Conservation (phyloP, 352 stramenopile genomes). For the Phytophthora cryptogea region DNA sequence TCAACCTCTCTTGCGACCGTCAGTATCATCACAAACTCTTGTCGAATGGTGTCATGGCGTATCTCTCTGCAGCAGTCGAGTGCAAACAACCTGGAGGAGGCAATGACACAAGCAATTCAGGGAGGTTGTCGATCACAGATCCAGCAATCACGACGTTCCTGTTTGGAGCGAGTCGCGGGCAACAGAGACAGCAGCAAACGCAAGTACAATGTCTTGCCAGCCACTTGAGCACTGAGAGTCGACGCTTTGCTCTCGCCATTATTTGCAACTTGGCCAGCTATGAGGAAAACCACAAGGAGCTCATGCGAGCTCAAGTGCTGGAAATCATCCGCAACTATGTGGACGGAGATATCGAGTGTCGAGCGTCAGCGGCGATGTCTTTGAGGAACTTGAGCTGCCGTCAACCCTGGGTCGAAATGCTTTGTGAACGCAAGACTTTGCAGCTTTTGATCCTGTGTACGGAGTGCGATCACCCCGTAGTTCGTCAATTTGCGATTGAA, state of each 20-base stretch:
- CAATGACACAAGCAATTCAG: not conserved
- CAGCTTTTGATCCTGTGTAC: slow-evolving; percentile 63
- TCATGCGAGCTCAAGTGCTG: slow-evolving; percentile 74
- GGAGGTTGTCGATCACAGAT: slow-evolving; percentile 2
- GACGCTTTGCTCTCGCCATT: slow-evolving; percentile 64
- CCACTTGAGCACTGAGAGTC: slow-evolving; percentile 46
- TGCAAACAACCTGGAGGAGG: slow-evolving; percentile 18
- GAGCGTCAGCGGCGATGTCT: slow-evolving; percentile 70
- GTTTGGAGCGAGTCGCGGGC: slow-evolving; percentile 9
- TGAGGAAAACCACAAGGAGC: slow-evolving; percentile 80
- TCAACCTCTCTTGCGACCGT: slow-evolving; percentile 74
- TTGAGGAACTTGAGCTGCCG: slow-evolving; percentile 75
- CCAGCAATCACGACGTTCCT: slow-evolving; percentile 13
- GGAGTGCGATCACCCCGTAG: slow-evolving; percentile 50
- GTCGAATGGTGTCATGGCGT: slow-evolving; percentile 73
- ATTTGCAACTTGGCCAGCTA: slow-evolving; percentile 80
- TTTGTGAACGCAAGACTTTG: slow-evolving; percentile 75
- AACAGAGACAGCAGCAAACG: slow-evolving; percentile 7
- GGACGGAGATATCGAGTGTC: slow-evolving; percentile 69
- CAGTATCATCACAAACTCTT: slow-evolving; percentile 75
- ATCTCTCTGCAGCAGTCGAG: slow-evolving; percentile 58
- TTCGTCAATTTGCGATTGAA: slow-evolving; percentile 68
- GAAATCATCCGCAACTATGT: slow-evolving; percentile 76
- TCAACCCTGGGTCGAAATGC: slow-evolving; percentile 79
- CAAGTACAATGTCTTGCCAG: slow-evolving; percentile 12